A percentile compares a stretch with the other conserved stretches of the same genome.
These are phyloP conservation scores for Pseudocercospora fijiensis DNA, from an alignment of 2,329 filamentous ascomycete genomes.

Conservation along the genomic window DNA sequence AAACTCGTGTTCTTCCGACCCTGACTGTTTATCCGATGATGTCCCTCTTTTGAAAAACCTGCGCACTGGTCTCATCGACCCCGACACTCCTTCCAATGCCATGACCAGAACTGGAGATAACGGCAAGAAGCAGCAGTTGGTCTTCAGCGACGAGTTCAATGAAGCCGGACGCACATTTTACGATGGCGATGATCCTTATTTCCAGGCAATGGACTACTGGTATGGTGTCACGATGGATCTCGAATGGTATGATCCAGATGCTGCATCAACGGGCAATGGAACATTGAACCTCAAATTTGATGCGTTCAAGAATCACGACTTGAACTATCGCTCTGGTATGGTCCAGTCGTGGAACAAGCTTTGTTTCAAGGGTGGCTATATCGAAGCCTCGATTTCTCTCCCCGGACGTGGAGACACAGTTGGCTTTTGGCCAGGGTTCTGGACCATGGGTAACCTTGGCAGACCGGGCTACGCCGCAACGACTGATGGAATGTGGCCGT, in stretches of 20 bases:
- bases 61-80: slow-evolving; percentile 62
- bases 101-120: slow-evolving; percentile 57
- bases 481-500: slow-evolving; percentile 72
- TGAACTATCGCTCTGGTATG: slow-evolving; percentile 54
- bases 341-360: slow-evolving; percentile 55
- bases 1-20: slow-evolving; percentile 45
- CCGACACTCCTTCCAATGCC: slow-evolving; percentile 62
- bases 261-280: slow-evolving; percentile 44
- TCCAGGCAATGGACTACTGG: slow-evolving; percentile 67
- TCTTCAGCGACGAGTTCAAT: slow-evolving; percentile 72
- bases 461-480: slow-evolving; percentile 68
- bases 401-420: slow-evolving; percentile 65
- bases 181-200: slow-evolving; percentile 67
- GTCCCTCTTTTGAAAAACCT: slow-evolving; percentile 60
- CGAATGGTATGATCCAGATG: slow-evolving; percentile 52
- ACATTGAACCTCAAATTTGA: slow-evolving; percentile 62
- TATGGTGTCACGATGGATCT: slow-evolving; percentile 68
- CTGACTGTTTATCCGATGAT: slow-evolving; percentile 49
- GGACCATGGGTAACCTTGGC: slow-evolving; percentile 72
- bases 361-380: slow-evolving; percentile 66
- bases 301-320: slow-evolving; percentile 62
- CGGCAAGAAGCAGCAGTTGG: slow-evolving; percentile 62
- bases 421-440: slow-evolving; percentile 74
- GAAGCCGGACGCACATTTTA: slow-evolving; percentile 67
- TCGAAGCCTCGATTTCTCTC: slow-evolving; percentile 69